Percentiles rank a stretch among this genome's conserved stretches.
These are phyloP conservation scores for Sporothrix luriei DNA, from an alignment of 2,329 filamentous ascomycete genomes.

Conservation along the genomic window DNA sequence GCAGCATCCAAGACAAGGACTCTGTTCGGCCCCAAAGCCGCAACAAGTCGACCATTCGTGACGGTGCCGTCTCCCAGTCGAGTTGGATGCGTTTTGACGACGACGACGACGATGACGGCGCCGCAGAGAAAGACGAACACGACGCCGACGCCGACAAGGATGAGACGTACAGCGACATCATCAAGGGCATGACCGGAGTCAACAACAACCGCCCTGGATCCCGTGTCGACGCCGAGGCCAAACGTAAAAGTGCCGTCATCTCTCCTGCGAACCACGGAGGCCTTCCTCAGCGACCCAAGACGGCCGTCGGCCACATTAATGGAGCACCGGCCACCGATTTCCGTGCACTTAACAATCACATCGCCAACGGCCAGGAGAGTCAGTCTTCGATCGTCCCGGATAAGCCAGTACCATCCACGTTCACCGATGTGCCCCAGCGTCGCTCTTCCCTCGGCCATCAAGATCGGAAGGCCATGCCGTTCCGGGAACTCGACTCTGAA, in stretches of 20 bases:
- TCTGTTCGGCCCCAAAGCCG: background rate
- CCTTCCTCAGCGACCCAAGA: conserved; percentile 30
- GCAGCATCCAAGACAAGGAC: background rate
- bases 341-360: background rate
- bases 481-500: background rate
- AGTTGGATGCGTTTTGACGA: conserved; percentile 40
- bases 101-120: conserved; percentile 30
- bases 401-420: background rate
- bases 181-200: background rate
- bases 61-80: conserved; percentile 23
- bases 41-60: background rate
- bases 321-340: background rate
- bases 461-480: background rate
- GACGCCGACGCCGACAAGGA: background rate
- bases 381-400: background rate
- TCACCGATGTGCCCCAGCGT: conserved; percentile 25
- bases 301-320: conserved; percentile 25
- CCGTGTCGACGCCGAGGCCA: background rate
- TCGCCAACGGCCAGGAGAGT: conserved; percentile 10
- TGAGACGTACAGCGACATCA: background rate
- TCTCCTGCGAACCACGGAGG: background rate
- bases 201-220: background rate
- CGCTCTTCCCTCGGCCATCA: conserved; percentile 25
- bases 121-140: background rate
- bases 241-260: background rate